Evolutionary conservation across 495 filamentous ascomycete species (phyloP), one percentile per base, ranked within the genome.

Genomic region (Xylaria bambusicola): DNA sequence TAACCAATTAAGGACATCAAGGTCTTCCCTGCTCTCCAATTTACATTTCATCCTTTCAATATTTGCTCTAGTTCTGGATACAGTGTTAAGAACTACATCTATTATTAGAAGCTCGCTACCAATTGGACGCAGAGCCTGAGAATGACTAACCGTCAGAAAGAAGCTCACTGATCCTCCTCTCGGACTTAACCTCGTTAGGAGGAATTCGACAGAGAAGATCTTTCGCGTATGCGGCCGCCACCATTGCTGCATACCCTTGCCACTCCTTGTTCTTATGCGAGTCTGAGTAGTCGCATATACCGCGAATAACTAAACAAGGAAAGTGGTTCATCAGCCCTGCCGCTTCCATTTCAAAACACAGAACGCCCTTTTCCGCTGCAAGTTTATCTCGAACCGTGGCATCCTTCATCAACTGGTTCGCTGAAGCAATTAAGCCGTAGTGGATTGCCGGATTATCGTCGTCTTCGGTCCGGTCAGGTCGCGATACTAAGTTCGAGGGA

Each of bases 201-300:
- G 56, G 52, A 62, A 74, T 71, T 18, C 45, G 55, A 58, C 40
- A 54, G 3, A 64, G 48, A 8, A 67, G 65, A 12, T 62, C 65
- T 46, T 58, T 67, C 10, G 66, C 63, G 40, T 63, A 71, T 1
- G 68, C 66, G 15, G 68, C 68, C 4, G 57, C 64, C 2, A 55
- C 35, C 3, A 58, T 52, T 26, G 66, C 58, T 6, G 65, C 68
- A 41, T 69, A 62, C 0, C 49, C 46, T 31, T 65, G 63, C 68
- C 68, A 71, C 6, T 17, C 0, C 3, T 70, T 54, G 54, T 73
- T 74, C 62, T 74, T 74, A 35, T 77, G 71, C 1, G 63, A 62
- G 59, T 78, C 73, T 1, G 63, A 51, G 61, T 79, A 79, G 54
- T 80, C 72, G 50, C 71, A 75, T 38, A 79, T 76, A 0, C 77